Base-by-base conservation (phyloP, 345 rosid genomes). In the Barbarea vulgaris region DNA sequence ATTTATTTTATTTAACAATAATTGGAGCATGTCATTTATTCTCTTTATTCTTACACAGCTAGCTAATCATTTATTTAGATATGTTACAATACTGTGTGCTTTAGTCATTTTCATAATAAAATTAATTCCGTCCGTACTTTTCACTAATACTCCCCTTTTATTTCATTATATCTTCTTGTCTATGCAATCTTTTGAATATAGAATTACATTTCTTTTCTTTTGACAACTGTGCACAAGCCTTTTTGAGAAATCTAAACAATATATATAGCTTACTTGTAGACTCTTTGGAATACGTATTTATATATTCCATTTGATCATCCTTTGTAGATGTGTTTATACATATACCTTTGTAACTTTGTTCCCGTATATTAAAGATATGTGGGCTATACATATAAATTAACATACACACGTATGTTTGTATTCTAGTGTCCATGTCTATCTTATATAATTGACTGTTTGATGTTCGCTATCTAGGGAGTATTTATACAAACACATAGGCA, bases 21-120 rank as follows among this genome's bases (percentile, higher is more conserved):
- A 80, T 80, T 76, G 74, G 78, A 78, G 82, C 84, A 75, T 80
- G 81, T 73, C 74, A 42, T 46, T 41, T 67, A 52, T 67, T 36
- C 69, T 78, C 77, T 67, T 68, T 72, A 52, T 66, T 66, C 71
- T 71, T 71, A 71, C 72, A 78, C 63, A 56, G 17, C 73, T 72
- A 56, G 17, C 73, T 72, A 55, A 67, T 65, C 67, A 77, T 66
- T 67, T 62, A 77, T 66, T 67, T 62, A 41, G 21, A 41, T 68
- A 59, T 52, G 7, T 33, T 67, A 59, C 28, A 60, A 51, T 66
- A 71, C 36, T 77, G 46, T 77, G 41, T 71, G 63, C 81, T 77
- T 71, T 77, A 70, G n/a, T 64, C 61, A 34, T 53, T 54, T 46
- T 63, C 42, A 47, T 46, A 27, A 33, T 10, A 10, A 33, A 12